These are phyloP conservation scores for Backusella morwellensis DNA, from an alignment of 192 early-diverging fungal species.

Conservation along the genomic window DNA sequence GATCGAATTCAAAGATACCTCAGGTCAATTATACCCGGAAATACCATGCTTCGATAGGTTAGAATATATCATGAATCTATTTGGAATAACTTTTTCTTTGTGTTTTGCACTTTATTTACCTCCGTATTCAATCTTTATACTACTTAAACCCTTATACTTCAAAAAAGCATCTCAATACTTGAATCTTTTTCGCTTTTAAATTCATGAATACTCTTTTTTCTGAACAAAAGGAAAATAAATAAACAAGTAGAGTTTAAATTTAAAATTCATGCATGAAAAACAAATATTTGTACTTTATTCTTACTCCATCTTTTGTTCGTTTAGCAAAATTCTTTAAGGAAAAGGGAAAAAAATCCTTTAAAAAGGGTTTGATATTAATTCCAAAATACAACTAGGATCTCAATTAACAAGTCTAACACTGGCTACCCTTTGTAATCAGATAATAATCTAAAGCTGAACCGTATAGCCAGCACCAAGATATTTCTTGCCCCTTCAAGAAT, in stretches of 20 bases:
- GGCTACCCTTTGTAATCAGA: neutral
- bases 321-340: neutral
- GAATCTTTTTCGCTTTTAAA: no score
- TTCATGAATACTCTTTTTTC: neutral
- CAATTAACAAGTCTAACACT: neutral
- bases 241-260: neutral
- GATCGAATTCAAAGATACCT: neutral
- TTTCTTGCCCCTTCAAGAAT: neutral
- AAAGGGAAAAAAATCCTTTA: neutral
- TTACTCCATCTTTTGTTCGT: neutral
- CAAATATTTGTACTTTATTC: neutral
- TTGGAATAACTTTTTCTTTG: neutral
- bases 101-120: neutral
- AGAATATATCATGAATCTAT: neutral
- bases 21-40: neutral
- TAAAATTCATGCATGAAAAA: neutral
- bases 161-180: no score
- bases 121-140: neutral
- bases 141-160: neutral
- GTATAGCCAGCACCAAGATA: neutral
- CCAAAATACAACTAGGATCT: neutral
- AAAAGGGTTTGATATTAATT: conserved; percentile 1
- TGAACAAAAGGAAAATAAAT: neutral
- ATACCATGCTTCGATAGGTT: neutral
- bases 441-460: neutral